phyloP scores from a whole-genome alignment of 805 yeast species.

The Nakazawaea ishiwadae region DNA sequence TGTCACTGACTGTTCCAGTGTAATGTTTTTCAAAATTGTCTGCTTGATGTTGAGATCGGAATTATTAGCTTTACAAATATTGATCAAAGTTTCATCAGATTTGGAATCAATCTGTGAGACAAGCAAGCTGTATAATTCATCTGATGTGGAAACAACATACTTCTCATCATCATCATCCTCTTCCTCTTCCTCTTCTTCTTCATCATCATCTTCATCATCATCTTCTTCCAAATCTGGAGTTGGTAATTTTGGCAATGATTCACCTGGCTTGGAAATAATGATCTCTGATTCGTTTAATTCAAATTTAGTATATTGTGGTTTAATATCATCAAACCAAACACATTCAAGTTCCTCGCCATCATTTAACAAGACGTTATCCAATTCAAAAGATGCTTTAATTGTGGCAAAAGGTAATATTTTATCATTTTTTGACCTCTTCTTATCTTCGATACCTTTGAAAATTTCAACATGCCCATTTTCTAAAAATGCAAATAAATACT shows the following conservation, averaged over 20 bases:
- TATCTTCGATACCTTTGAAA: constrained; percentile 17
- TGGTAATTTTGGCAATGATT: constrained; percentile 13
- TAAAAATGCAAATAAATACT: constrained; percentile 25
- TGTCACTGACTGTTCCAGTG: constrained; percentile 34
- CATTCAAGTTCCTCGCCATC: constrained; percentile 29
- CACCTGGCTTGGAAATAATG: background rate
- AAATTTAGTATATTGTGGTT: constrained; percentile 22
- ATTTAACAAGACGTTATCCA: constrained; percentile 26
- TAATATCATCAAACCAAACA: constrained; percentile 32
- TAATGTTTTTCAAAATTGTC: constrained; percentile 50
- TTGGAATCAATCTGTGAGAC: constrained; percentile 19
- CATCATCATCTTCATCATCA: constrained; percentile 20
- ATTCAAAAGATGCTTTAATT: constrained; percentile 21
- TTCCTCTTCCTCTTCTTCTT: constrained; percentile 18
- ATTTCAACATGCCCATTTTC: constrained; percentile 29
- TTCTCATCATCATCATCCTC: constrained; percentile 14
- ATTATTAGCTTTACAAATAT: constrained; percentile 26
- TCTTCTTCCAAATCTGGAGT: constrained; percentile 26
- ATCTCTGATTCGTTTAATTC: background rate
- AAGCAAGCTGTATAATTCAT: constrained; percentile 19
- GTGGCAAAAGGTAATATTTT: constrained; percentile 19
- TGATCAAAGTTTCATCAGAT: constrained; percentile 25
- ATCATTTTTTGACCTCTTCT: constrained; percentile 10
- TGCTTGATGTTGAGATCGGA: constrained; percentile 47
- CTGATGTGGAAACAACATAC: constrained; percentile 19